These are phyloP conservation scores for Ceratopteris richardii DNA, from an alignment of 75 land plant species.

Conservation along the genomic window DNA sequence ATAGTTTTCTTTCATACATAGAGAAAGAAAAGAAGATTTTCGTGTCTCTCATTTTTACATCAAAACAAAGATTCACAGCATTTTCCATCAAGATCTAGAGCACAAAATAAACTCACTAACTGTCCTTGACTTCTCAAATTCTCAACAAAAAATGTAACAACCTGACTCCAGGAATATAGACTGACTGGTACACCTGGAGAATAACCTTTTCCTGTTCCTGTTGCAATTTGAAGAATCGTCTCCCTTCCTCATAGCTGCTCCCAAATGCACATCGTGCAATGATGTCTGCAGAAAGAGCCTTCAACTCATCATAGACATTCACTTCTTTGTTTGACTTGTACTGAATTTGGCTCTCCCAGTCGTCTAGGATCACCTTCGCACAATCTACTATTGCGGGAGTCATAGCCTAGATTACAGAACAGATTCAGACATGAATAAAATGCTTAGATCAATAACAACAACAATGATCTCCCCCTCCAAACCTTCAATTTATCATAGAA, in stretches of 20 bases:
- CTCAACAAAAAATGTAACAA: not conserved
- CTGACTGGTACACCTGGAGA: not conserved
- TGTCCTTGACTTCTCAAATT: too few species aligned
- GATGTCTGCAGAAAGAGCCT: conserved; percentile 15
- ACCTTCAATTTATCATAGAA: conserved; percentile 26
- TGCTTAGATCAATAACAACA: not conserved
- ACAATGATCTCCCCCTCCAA: too few species aligned
- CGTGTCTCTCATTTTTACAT: too few species aligned
- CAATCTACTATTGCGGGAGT: conserved; percentile 18
- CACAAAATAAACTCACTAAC: too few species aligned
- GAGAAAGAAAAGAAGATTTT: too few species aligned
- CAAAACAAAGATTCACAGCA: too few species aligned
- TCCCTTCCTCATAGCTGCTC: conserved; percentile 27
- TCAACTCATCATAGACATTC: conserved; percentile 11
- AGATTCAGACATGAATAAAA: too few species aligned
- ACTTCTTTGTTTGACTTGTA: conserved; percentile 7
- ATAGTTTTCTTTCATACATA: too few species aligned
- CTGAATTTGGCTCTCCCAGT: conserved; percentile 15
- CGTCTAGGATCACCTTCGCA: conserved; percentile 14
- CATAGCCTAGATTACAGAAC: conserved; percentile 4
- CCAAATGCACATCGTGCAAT: conserved; percentile 26
- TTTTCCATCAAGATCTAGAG: too few species aligned
- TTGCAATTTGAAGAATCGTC: conserved; percentile 20
- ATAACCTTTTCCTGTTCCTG: conserved; percentile 5
- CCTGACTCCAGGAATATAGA: conserved; percentile 25